Percentiles rank a stretch among this genome's conserved stretches.
Conservation (phyloP, 331 rosid species). For the Rosa hybrid region DNA sequence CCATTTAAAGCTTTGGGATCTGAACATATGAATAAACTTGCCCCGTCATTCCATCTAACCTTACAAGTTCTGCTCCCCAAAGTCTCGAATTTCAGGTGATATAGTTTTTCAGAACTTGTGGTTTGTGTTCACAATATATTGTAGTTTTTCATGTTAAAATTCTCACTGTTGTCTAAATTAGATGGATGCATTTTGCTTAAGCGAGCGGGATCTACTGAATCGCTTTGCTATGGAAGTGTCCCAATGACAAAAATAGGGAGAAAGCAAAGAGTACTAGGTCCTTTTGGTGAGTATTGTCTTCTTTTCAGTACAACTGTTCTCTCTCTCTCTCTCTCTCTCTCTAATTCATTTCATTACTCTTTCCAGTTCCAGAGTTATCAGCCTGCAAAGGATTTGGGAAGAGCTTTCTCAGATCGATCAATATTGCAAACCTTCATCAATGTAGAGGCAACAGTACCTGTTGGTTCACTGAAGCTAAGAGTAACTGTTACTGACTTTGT, state of each 20-base stretch:
- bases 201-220: slow-evolving; percentile 79
- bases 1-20: slow-evolving; percentile 79
- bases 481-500: neutral
- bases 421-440: slow-evolving; percentile 58
- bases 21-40: slow-evolving; percentile 77
- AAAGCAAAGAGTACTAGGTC: slow-evolving; percentile 70
- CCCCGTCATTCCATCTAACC: slow-evolving; percentile 66
- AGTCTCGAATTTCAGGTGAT: slow-evolving; percentile 78
- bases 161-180: slow-evolving; percentile 38
- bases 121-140: neutral
- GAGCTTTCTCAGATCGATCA: slow-evolving; percentile 82
- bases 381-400: slow-evolving; percentile 85
- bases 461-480: slow-evolving; percentile 67
- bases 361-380: slow-evolving; percentile 65
- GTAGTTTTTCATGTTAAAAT: slow-evolving; percentile 5
- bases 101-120: slow-evolving; percentile 11
- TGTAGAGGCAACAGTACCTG: slow-evolving; percentile 57
- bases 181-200: slow-evolving; percentile 75
- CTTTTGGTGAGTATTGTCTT: slow-evolving; percentile 48
- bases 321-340: no score
- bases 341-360: neutral
- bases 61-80: slow-evolving; percentile 54
- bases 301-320: neutral
- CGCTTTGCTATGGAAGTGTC: slow-evolving; percentile 76
- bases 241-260: slow-evolving; percentile 61